Base-by-base conservation (phyloP, 192 early-diverging fungal genomes). In the Coemansia reversa region DNA sequence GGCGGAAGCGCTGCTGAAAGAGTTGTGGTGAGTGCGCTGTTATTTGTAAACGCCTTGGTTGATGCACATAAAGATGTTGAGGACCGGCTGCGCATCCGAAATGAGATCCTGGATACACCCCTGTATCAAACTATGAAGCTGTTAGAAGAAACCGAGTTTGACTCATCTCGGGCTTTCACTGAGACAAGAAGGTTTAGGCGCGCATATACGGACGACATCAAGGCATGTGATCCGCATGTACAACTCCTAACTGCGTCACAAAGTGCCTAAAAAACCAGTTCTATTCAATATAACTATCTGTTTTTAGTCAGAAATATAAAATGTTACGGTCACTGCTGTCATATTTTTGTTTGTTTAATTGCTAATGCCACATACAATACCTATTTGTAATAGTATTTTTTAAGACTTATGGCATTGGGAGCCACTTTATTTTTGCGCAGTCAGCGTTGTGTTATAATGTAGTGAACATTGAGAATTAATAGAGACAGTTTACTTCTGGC, bases 31-130 rank as follows among this genome's bases (percentile, higher is more conserved):
- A 70, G 71, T 24, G 70, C 67, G 0, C 24, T 79, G 28, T 61
- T 55, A 12, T 58, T 79, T 56, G 64, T 69, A 16, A 79, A 79
- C 50, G 63, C 76, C 27, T 29, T 79, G 33, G 56, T 74, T 22
- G 67, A 67, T 5, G 76, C 76, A 0, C 71, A 74, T 33, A 24
- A 47, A 2, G 23, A 49, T 5, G 52, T n/a, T 0, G 67, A 64
- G 2, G 58, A 62, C 16, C 57, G 76, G 14, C 71, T 79, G 48
- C 35, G 71, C 12, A 27, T 79, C 28, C 70, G 76, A 27, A 66
- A 62, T 7, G 76, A 79, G 45, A 27, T 79, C 8, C 62, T 79
- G 5, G 76, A 74, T 51, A 79, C 76, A 0, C 55, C 76, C 9
- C 58, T 79, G 20, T 79, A 74, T 39, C 58, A 67, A 32, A 66